Evolutionary conservation across 352 stramenopile species (phyloP).

Genomic region (Saprolegnia diclina): DNA sequence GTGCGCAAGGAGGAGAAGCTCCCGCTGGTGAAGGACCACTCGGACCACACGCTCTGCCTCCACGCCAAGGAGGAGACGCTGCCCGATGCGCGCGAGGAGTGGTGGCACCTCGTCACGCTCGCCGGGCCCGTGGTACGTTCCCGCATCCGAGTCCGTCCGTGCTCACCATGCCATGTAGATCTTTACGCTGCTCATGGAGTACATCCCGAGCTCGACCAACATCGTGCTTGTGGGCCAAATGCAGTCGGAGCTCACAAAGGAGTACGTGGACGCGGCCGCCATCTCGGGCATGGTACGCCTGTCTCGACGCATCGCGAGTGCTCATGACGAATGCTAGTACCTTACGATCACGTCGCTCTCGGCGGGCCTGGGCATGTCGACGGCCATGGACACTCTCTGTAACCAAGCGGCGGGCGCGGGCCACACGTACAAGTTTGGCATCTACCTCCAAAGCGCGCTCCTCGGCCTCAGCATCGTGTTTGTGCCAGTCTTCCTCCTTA

Average conservation of each 20-base stretch:
- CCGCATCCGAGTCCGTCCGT: no score
- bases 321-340: slow-evolving; percentile 35
- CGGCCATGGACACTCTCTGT: slow-evolving; percentile 51
- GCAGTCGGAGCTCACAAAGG: slow-evolving; percentile 44
- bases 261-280: slow-evolving; percentile 59
- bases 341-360: slow-evolving; percentile 64
- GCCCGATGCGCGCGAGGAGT: neutral
- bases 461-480: slow-evolving; percentile 48
- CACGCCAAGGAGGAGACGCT: slow-evolving; percentile 7
- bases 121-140: neutral
- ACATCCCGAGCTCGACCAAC: slow-evolving; percentile 50
- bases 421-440: slow-evolving; percentile 56
- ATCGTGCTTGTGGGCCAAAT: slow-evolving; percentile 61
- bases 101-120: slow-evolving; percentile 11
- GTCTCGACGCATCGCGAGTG: neutral
- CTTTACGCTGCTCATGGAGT: slow-evolving; percentile 38
- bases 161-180: slow-evolving; percentile 4
- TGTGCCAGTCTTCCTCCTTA: slow-evolving; percentile 47
- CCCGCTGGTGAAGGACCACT: neutral
- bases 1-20: neutral
- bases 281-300: slow-evolving; percentile 55
- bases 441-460: slow-evolving; percentile 68
- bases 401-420: slow-evolving; percentile 58
- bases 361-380: slow-evolving; percentile 46
- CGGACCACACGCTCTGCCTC: slow-evolving; percentile 7